Base-by-base conservation (phyloP, 2,329 filamentous ascomycete genomes). In the Ophiostoma tasmaniense region DNA sequence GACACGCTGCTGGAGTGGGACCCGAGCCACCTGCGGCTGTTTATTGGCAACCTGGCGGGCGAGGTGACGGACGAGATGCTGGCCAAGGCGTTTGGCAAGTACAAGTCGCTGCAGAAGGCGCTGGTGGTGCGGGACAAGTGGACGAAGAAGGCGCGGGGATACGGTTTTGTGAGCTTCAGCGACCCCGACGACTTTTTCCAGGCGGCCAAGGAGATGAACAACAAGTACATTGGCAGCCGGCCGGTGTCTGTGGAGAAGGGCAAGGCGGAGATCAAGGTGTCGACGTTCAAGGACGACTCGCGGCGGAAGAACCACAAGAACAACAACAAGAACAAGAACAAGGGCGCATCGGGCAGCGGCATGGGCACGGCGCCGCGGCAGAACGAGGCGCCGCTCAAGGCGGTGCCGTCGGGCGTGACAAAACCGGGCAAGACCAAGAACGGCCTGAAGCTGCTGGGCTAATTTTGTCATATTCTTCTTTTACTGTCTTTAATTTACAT, bases 221-320 rank as follows among this genome's bases (percentile, higher is more conserved):
- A 93, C 74, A 98, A 99, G 81, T 99, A 99, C 80, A 98, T 99
- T 76, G 94, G 96, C 75, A 97, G 93, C 77, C 95, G 98, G 78
- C 95, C 95, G 0, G 91, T 97, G 35, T 82, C 91, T 33, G 86
- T 98, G 73, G 89, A 91, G 78, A 91, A 95, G 78, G 92, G 91
- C 73, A 96, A 90, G 73, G 97, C 94, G 6, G 93, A 98, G 78
- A 92, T 99, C 78, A 92, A 91, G 76, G 87, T 92, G 4, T 84
- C 88, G 14, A 84, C 84, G n/a, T 84, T 87, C 73, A 88, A 87
- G 75, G 89, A 90, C 70, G 85, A 87, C 42, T 33, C 64, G 59
- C 55, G 59, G 65, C 4, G 30, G 37, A 65, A 65, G 4, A 65
- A 65, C 62, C 37, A 77, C 64, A 80, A 84, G 71, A 81, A 81